Evolutionary conservation across 805 yeast genomes (phyloP).

Genomic region (Yarrowia sp.): DNA sequence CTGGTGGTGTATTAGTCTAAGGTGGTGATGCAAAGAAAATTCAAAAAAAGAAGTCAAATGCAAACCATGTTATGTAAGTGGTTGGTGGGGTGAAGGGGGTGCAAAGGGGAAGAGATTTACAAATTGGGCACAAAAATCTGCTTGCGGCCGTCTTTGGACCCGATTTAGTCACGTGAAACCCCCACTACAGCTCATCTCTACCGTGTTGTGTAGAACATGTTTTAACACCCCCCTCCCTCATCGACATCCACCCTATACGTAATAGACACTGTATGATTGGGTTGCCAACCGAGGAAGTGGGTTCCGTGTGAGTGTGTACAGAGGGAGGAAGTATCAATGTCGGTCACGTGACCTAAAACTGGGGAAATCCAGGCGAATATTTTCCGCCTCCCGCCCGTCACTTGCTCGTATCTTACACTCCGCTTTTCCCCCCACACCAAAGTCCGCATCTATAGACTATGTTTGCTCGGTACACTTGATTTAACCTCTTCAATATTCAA

Average conservation of each 20-base stretch:
- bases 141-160: not conserved
- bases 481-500: not conserved
- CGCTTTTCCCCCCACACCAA: not conserved
- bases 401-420: no score
- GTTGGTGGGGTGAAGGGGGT: not conserved
- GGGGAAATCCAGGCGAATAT: no score
- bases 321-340: no score
- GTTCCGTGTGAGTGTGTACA: no score
- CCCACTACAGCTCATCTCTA: not conserved
- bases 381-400: no score
- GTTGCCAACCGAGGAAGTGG: not conserved
- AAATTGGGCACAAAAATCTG: not conserved
- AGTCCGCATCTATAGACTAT: no score
- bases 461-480: conserved; percentile 4
- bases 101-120: not conserved
- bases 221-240: not conserved
- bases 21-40: conserved; percentile 22
- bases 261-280: conserved; percentile 13
- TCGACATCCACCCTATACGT: not conserved
- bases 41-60: conserved; percentile 5
- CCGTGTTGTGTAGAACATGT: not conserved
- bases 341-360: not conserved
- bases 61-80: not conserved
- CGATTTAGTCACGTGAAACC: not conserved
- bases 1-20: not conserved